These are phyloP conservation scores for Penicillium sp. DNA, from an alignment of 2,329 filamentous ascomycete species.

Conservation along the genomic window DNA sequence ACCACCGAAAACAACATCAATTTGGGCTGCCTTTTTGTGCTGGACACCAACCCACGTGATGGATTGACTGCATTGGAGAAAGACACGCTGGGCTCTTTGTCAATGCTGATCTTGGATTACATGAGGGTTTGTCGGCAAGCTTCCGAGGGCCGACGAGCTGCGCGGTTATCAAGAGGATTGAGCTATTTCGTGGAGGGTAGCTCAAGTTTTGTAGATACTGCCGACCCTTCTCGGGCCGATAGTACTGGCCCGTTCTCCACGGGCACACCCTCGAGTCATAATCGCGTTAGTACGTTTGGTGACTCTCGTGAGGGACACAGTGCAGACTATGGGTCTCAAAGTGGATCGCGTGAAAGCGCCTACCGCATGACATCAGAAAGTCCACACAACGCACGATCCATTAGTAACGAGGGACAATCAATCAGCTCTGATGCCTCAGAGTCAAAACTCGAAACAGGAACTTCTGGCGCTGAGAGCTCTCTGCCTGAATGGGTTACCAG, in stretches of 20 bases:
- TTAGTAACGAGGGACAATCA: conserved; percentile 29
- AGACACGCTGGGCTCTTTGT: conserved; percentile 59
- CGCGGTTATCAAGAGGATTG: conserved; percentile 57
- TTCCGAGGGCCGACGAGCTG: conserved; percentile 54
- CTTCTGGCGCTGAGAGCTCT: conserved; percentile 28
- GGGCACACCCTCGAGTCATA: conserved; percentile 24
- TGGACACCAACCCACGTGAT: conserved; percentile 57
- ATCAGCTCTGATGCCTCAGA: conserved; percentile 28
- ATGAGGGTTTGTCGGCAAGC: conserved; percentile 57
- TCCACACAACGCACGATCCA: conserved; percentile 24
- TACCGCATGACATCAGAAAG: conserved; percentile 16
- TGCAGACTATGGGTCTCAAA: conserved; percentile 15
- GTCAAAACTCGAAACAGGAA: conserved; percentile 28
- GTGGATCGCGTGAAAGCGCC: conserved; percentile 2
- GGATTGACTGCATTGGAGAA: conserved; percentile 44
- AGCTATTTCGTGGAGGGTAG: conserved; percentile 57
- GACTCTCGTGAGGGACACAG: conserved; percentile 23
- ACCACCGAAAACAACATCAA: conserved; percentile 57
- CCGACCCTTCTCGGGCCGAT: conserved; percentile 23
- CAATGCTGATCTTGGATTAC: conserved; percentile 60
- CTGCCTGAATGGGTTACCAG: conserved; percentile 35
- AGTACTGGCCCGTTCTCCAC: conserved; percentile 18
- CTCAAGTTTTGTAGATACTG: conserved; percentile 40
- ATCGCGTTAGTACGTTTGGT: conserved; percentile 23
- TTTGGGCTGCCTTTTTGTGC: conserved; percentile 62